Evolutionary conservation across 2,329 filamentous ascomycete species (phyloP).

Genomic region (Metarhizium anisopliae): DNA sequence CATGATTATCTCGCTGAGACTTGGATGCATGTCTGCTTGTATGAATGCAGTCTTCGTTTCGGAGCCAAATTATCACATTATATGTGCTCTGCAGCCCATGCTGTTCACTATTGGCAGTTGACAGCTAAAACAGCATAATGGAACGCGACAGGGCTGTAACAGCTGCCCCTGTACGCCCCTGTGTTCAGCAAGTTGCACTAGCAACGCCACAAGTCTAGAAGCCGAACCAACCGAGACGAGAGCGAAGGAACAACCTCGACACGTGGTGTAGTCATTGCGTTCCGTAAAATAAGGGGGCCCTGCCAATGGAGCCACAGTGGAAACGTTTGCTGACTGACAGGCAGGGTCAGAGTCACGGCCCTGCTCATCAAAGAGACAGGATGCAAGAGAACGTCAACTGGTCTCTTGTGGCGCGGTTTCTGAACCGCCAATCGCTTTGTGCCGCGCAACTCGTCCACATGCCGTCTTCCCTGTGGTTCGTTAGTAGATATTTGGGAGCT

Average conservation of each 20-base stretch:
- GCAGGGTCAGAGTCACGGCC: neutral
- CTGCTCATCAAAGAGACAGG: neutral
- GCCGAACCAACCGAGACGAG: neutral
- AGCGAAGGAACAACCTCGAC: neutral
- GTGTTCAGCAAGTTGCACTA: neutral
- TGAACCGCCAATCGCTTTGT: neutral
- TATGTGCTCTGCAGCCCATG: too few species aligned
- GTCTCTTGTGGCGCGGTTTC: neutral
- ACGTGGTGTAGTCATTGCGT: neutral
- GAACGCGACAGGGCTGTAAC: neutral
- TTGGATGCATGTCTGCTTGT: neutral
- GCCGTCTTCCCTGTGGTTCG: neutral
- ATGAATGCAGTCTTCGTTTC: neutral
- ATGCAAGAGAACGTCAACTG: too few species aligned
- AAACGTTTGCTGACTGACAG: neutral
- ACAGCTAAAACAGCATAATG: neutral
- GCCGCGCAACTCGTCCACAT: neutral
- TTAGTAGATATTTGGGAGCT: neutral
- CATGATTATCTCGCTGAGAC: too few species aligned
- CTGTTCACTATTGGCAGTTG: neutral
- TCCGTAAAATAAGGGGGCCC: neutral
- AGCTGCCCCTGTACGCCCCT: neutral
- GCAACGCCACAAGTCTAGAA: neutral
- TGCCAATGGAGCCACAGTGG: neutral
- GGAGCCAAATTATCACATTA: neutral